Evolutionary conservation across 1,284 basidiomycete species (phyloP), one percentile per base, ranked within the genome.

Genomic region (Agaricales sp.): DNA sequence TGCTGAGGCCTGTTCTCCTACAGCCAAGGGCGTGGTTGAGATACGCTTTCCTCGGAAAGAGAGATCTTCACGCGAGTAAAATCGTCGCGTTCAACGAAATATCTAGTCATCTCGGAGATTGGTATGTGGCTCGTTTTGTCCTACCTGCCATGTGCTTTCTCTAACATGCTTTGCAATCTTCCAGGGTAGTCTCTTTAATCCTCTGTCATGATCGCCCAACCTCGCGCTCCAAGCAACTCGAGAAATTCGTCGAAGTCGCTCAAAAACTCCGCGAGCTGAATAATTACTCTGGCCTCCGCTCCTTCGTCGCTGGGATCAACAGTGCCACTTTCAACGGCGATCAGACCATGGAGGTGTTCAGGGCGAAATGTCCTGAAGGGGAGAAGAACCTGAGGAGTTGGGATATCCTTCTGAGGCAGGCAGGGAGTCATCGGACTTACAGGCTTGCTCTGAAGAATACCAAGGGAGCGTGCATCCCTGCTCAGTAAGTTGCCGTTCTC

Each of bases 241-340:
- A 87, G 61, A 84, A 84, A 59, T 78, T 90, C 45, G 78, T 85
- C 19, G 82, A 87, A 48, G 76, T 90, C 53, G 87, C 85, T 0
- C 73, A 78, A 52, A 75, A 74, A 51, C 66, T 90, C 43, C 77
- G 87, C 38, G 69, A 69, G 6, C 59, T 83, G 39, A 86, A 88
- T 60, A 90, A 90, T 57, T 90, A 90, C 60, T 87, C 86, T 6
- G 87, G 80, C 1, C 62, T 89, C 51, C 83, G 87, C 18, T 85
- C 87, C 3, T 79, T 90, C 56, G 79, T 90, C 16, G 86, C 86
- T 25, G 87, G 87, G n/a, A 87, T 90, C 62, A 86, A 87, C 57
- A 78, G 74, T 53, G 76, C 84, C 0, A 81, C 79, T 1, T 84
- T 77, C 55, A 68, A 77, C 35, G 83, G 80, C 14, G 86, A 88